Base-by-base conservation (phyloP, 768 basidiomycete species). In the Leccinum uliginosum region DNA sequence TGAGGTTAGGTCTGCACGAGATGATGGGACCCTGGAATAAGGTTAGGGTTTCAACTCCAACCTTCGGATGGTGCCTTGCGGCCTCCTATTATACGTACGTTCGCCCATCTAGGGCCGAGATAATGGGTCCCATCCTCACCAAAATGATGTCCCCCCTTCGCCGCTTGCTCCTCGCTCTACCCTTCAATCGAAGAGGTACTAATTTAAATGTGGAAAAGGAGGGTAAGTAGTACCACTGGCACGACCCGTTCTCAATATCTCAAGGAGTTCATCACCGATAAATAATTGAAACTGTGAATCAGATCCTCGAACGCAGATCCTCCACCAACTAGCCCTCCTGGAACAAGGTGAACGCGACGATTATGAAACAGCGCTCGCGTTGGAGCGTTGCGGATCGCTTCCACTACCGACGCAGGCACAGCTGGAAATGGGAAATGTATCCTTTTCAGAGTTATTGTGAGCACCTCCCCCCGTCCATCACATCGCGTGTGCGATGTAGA, bases 361-460 rank as follows among this genome's bases (percentile, higher is more conserved):
- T 11, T 15, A 63, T 15, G 8, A 46, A 6, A 29, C 62, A 27
- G 65, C 65, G 14, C 61, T 76, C 38, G 75, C 78, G 1, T 56
- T 79, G 15, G 58, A 72, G 38, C 65, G 68, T 3, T 76, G 73
- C 1, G 53, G 54, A 23, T 7, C 52, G 1, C 53, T 70, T 48
- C 70, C 66, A 3, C 51, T 32, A 17, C 68, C 10, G 3, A 70
- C 68, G 14, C 23, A 21, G 23, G 63, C 61, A 23, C 70, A 70
- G 44, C 24, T 58, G 27, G 57, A 60, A 47, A 58, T 71, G 59
- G 35, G 57, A 23, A 57, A 35, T 2, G n/a, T 17, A 5, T 58
- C 55, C 15, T 62, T 60, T 51, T 3, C 45, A 30, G 59, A 68
- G 35, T 14, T 55, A 1, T n/a, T 59, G 67, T 65, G 43, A 59